Percentiles rank a stretch among this genome's conserved stretches.
Evolutionary conservation across 352 stramenopile species (phyloP).

Genomic region (Phytophthora cactorum): DNA sequence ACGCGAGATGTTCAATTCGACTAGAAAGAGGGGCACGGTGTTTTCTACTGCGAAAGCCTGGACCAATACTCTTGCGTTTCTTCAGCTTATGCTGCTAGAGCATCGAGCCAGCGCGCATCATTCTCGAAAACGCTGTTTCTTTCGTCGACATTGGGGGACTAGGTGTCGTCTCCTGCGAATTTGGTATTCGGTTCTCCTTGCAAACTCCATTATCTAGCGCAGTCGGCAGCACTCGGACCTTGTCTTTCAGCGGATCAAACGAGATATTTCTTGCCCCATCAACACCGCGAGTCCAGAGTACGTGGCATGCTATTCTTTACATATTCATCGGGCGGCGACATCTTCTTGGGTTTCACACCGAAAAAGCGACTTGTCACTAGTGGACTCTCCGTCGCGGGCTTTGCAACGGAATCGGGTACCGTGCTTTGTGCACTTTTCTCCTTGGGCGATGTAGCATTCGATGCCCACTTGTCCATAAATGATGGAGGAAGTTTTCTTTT

Average conservation of each 20-base stretch:
- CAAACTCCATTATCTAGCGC: slow-evolving; percentile 3
- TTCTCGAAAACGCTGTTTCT: slow-evolving; percentile 83
- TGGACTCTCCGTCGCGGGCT: slow-evolving; percentile 17
- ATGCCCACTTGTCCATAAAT: slow-evolving; percentile 32
- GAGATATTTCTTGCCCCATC: slow-evolving; percentile 59
- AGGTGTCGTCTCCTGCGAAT: slow-evolving; percentile 4
- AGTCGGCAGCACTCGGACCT: slow-evolving; percentile 13
- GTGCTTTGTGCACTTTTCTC: neutral
- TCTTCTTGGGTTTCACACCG: slow-evolving; percentile 28
- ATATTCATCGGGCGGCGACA: slow-evolving; percentile 35
- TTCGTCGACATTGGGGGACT: slow-evolving; percentile 21
- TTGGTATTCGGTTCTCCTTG: slow-evolving; percentile 58
- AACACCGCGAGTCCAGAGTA: slow-evolving; percentile 30
- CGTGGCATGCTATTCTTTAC: slow-evolving; percentile 33
- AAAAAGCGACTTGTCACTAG: slow-evolving; percentile 57
- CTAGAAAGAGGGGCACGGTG: slow-evolving; percentile 17
- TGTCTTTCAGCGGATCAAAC: slow-evolving; percentile 54
- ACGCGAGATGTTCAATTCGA: slow-evolving; percentile 38
- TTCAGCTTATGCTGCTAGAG: slow-evolving; percentile 64
- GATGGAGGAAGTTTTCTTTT: slow-evolving; percentile 36
- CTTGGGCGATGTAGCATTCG: slow-evolving; percentile 7
- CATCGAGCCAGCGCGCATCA: slow-evolving; percentile 75
- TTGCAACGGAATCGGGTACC: slow-evolving; percentile 4
- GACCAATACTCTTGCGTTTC: slow-evolving; percentile 42
- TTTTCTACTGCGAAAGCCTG: slow-evolving; percentile 21